Evolutionary conservation across 2,329 filamentous ascomycete species (phyloP).

Genomic region (Verticillium longisporum): DNA sequence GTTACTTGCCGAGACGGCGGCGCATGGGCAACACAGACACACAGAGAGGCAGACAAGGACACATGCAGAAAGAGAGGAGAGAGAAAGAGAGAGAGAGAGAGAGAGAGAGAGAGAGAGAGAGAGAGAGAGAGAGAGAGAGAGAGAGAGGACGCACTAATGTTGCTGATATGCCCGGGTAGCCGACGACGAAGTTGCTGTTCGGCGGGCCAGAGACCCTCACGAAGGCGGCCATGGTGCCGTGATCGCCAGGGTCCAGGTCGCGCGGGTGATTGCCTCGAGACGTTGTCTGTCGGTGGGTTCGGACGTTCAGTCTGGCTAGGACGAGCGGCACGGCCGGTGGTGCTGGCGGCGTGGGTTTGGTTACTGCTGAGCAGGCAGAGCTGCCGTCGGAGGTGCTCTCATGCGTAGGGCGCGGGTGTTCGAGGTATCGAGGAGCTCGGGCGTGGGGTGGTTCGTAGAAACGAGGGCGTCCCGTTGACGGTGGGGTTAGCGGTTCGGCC

Average conservation of each 20-base stretch:
- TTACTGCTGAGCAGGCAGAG: not conserved
- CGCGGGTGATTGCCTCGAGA: not conserved
- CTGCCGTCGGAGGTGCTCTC: not conserved
- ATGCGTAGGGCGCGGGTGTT: not conserved
- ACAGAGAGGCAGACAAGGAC: slow-evolving; percentile 4
- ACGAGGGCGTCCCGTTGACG: not conserved
- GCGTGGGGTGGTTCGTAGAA: not conserved
- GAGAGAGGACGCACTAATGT: slow-evolving; percentile 70
- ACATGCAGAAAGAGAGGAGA: not conserved
- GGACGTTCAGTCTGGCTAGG: not conserved
- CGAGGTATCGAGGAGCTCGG: not conserved
- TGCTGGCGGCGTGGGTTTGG: not conserved
- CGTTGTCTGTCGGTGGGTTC: not conserved
- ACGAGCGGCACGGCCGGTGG: not conserved
- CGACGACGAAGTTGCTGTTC: slow-evolving; percentile 93
- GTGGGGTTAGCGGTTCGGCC: not conserved
- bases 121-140: slow-evolving; percentile 1
- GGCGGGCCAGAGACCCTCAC: slow-evolving; percentile 96
- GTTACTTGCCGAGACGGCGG: not conserved
- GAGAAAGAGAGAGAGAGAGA: no score
- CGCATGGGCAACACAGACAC: not conserved
- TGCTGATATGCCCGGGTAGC: slow-evolving; percentile 95
- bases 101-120: no score
- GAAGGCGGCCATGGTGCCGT: slow-evolving; percentile 57
- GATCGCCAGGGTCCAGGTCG: not conserved